Evolutionary conservation across 768 basidiomycete genomes (phyloP), one percentile per base, ranked within the genome.

Genomic region (Lentinula aciculospora): DNA sequence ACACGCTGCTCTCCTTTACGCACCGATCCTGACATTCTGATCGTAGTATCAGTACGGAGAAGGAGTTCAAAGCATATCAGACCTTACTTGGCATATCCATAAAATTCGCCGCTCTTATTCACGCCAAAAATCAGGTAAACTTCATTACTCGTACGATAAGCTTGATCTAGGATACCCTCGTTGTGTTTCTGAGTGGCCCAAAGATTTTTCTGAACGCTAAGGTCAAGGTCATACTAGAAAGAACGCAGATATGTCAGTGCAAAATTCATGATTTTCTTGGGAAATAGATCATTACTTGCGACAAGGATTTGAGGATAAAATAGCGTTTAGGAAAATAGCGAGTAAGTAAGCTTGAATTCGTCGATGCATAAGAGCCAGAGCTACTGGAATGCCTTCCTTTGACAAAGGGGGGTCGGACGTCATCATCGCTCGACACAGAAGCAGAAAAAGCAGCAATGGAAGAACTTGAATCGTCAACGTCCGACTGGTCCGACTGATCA

Each of bases 111-210:
- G 57, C 89, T 89, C 68, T 89, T 92, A 72, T 98, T 98, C 17
- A 91, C 96, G 34, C 94, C 83, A 64, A 98, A 98, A 58, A 98
- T 85, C 44, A 98, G 79, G 65, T 79, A 89, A 3, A 98, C 95
- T 25, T 95, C 90, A 61, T 82, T 80, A 61, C 88, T 88, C 2
- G 93, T 97, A n/a, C 94, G 85, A 69, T 78, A 98, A 0, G 96
- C 95, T 68, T 92, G 92, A 62, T 98, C 94, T 15, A 97, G 76
- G 48, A 96, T 84, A 8, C 83, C 84, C 71, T 97, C 93, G 65
- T 96, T 97, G 72, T 96, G 94, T 63, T 77, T 80, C 72, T 98
- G 96, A 1, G 95, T 98, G 45, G 91, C 89, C 96, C 96, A 98
- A 1, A 90, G 56, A 1, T 90, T 88, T 13, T 79, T 80, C 67